Evolutionary conservation across 108 stramenopile species (phyloP).

Genomic region (Cyclotella atomus): DNA sequence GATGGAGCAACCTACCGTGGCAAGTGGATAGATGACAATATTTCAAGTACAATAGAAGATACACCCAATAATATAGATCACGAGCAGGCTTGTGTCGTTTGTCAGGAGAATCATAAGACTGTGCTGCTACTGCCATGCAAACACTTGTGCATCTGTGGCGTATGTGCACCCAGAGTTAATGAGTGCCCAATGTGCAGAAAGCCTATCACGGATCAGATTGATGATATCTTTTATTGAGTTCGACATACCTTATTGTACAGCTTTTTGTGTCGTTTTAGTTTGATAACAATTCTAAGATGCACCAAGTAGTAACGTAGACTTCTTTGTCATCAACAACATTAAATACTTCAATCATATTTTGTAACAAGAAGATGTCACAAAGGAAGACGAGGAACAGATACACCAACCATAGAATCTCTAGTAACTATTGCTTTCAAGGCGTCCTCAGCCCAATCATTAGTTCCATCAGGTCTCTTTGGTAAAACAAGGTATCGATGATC

Average conservation of each 20-base stretch:
- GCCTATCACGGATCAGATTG: neutral
- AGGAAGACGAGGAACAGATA: slow-evolving; percentile 23
- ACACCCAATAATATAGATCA: neutral
- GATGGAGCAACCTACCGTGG: neutral
- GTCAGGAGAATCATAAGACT: neutral
- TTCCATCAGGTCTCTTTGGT: slow-evolving; percentile 56
- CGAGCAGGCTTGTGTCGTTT: neutral
- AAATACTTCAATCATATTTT: too few relatives aligned
- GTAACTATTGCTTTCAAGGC: slow-evolving; percentile 51
- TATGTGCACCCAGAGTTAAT: neutral
- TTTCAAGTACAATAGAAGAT: neutral
- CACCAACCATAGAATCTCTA: slow-evolving; percentile 69
- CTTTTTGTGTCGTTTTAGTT: too few relatives aligned
- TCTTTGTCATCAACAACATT: too few relatives aligned
- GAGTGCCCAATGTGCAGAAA: neutral
- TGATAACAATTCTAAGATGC: too few relatives aligned
- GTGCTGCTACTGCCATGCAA: neutral
- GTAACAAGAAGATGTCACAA: too few relatives aligned
- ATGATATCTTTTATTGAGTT: neutral
- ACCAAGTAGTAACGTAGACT: too few relatives aligned
- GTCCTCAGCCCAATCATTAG: slow-evolving; percentile 55
- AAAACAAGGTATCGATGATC: slow-evolving; percentile 73
- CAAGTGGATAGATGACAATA: neutral
- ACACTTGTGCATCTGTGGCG: neutral
- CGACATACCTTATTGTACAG: too few relatives aligned